These are phyloP conservation scores for Penicillium arizonense DNA, from an alignment of 495 filamentous ascomycete species.

Conservation along the genomic window DNA sequence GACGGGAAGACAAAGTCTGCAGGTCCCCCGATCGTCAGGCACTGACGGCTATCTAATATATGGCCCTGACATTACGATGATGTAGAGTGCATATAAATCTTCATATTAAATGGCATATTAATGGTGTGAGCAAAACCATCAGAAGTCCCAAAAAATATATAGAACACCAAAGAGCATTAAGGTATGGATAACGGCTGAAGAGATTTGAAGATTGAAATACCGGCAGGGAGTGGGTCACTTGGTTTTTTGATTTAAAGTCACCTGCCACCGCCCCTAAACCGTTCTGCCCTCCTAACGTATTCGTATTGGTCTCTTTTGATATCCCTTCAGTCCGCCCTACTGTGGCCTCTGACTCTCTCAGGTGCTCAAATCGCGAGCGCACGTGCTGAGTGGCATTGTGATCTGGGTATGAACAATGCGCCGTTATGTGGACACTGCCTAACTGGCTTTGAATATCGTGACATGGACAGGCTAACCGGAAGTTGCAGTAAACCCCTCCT, in stretches of 20 bases:
- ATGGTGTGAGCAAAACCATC: too few relatives aligned
- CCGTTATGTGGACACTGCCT: too few relatives aligned
- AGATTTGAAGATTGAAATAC: neutral
- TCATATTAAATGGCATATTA: too few relatives aligned
- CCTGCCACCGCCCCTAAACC: constrained; percentile 9
- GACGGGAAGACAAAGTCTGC: neutral
- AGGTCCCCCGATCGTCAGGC: constrained; percentile 10
- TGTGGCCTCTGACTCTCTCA: neutral
- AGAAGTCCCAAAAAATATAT: too few relatives aligned
- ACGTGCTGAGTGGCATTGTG: neutral
- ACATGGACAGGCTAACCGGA: neutral
- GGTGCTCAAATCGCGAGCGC: neutral
- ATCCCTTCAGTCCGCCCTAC: neutral
- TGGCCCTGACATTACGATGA: too few relatives aligned
- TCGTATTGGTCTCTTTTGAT: neutral
- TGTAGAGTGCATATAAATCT: neutral
- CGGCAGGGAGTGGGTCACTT: neutral
- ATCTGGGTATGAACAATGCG: neutral
- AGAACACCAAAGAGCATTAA: neutral
- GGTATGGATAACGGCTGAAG: neutral
- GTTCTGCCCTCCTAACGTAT: constrained; percentile 3
- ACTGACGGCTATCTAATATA: neutral
- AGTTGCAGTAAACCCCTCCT: constrained; percentile 13
- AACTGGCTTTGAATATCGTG: neutral
- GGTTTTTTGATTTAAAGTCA: constrained; percentile 3